Conservation (phyloP, 345 rosid genomes). For the Linum lewisii region DNA sequence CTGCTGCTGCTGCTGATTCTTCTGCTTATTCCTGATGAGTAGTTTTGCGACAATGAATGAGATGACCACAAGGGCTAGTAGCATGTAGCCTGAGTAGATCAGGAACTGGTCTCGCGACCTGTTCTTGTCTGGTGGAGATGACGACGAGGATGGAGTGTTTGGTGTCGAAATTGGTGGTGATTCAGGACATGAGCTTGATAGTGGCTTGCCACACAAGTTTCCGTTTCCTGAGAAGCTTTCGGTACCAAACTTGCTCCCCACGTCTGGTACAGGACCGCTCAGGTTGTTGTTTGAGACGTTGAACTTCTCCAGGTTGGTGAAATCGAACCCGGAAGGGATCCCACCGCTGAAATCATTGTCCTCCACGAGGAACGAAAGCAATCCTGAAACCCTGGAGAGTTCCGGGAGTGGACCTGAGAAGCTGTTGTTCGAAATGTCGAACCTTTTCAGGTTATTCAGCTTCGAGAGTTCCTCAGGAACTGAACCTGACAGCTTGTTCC, state of each 20-base stretch:
- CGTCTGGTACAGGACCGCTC: slow-evolving; percentile 44
- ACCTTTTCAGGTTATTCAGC: slow-evolving; percentile 38
- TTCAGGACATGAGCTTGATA: slow-evolving; percentile 26
- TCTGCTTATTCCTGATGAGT: slow-evolving; percentile 11
- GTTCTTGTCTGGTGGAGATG: not conserved
- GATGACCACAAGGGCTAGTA: slow-evolving; percentile 20
- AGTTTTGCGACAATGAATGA: slow-evolving; percentile 24
- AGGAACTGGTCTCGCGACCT: slow-evolving; percentile 16
- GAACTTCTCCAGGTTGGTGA: slow-evolving; percentile 31
- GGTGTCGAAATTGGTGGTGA: slow-evolving; percentile 6
- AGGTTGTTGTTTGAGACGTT: slow-evolving; percentile 55
- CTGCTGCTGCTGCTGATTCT: slow-evolving; percentile 5
- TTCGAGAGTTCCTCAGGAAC: slow-evolving; percentile 34
- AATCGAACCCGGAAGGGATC: slow-evolving; percentile 33
- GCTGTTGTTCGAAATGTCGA: slow-evolving; percentile 32
- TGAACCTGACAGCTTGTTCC: slow-evolving; percentile 33
- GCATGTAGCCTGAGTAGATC: slow-evolving; percentile 33
- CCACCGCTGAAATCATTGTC: slow-evolving; percentile 35
- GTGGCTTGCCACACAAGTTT: slow-evolving; percentile 34
- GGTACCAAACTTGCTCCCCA: slow-evolving; percentile 22
- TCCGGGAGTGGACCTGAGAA: slow-evolving; percentile 37
- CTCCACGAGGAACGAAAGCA: slow-evolving; percentile 32
- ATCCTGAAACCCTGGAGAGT: slow-evolving; percentile 29
- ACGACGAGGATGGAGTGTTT: slow-evolving; percentile 9
- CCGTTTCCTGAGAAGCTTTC: slow-evolving; percentile 40